Evolutionary conservation across 352 stramenopile species (phyloP).

Genomic region (Phytopythium chamaehyphon): DNA sequence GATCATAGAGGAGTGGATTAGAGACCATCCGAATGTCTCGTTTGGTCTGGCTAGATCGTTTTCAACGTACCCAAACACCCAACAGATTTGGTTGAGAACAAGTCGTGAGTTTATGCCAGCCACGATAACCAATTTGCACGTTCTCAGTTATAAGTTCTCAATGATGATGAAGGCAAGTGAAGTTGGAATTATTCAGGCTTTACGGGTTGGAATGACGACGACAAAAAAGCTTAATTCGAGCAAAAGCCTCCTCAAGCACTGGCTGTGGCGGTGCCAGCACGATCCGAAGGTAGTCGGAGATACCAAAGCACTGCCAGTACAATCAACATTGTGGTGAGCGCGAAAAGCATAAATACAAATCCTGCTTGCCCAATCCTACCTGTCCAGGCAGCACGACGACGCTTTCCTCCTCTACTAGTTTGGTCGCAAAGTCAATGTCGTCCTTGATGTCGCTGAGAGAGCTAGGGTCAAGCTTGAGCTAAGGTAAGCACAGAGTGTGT

Average conservation of each 20-base stretch:
- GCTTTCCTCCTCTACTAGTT: slow-evolving; percentile 94
- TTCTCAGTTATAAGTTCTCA: too few species aligned
- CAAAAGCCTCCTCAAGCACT: slow-evolving; percentile 31
- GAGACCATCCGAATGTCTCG: too few species aligned
- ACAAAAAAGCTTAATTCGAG: slow-evolving; percentile 31
- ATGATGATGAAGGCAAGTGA: too few species aligned
- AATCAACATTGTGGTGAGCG: neutral
- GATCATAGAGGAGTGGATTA: too few species aligned
- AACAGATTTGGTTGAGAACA: too few species aligned
- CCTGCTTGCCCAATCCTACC: slow-evolving; percentile 12
- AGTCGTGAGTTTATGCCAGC: too few species aligned
- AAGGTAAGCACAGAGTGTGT: neutral
- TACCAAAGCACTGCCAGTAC: slow-evolving; percentile 18
- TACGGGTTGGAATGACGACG: slow-evolving; percentile 16
- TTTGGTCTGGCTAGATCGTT: too few species aligned
- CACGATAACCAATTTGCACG: too few species aligned
- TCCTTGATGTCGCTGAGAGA: slow-evolving; percentile 82
- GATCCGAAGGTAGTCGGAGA: slow-evolving; percentile 33
- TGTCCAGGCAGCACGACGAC: slow-evolving; percentile 93
- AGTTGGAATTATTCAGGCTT: neutral
- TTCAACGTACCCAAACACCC: too few species aligned
- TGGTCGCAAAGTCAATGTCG: slow-evolving; percentile 93
- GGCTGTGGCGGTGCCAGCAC: slow-evolving; percentile 31
- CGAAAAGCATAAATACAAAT: neutral
- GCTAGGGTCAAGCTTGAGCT: slow-evolving; percentile 60